Conservation (phyloP, 352 stramenopile genomes). For the Plasmopara viticola region DNA sequence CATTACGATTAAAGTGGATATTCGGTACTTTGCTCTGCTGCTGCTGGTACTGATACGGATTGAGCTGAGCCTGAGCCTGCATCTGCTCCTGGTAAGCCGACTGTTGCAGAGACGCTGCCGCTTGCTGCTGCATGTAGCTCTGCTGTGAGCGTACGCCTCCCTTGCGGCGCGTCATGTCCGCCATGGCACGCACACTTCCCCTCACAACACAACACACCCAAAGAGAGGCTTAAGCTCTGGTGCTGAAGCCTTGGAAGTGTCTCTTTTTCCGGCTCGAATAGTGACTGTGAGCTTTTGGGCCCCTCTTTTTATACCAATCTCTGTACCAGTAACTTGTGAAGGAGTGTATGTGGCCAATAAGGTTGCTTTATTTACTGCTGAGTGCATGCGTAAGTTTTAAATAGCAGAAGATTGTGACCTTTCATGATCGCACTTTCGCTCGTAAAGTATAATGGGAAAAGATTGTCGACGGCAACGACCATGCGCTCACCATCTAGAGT, state of each 20-base stretch:
- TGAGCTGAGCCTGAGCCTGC: constrained; percentile 28
- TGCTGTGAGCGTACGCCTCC: constrained; percentile 40
- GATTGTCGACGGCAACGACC: constrained; percentile 11
- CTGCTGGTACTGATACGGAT: constrained; percentile 32
- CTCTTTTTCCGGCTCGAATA: constrained; percentile 13
- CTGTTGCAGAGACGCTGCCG: constrained; percentile 19
- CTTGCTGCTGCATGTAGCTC: constrained; percentile 33
- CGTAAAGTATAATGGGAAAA: constrained; percentile 19
- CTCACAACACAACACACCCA: constrained; percentile 15
- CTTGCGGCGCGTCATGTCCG: constrained; percentile 43
- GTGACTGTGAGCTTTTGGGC: constrained; percentile 16
- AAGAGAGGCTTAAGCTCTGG: constrained; percentile 2
- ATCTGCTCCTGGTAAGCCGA: constrained; percentile 37
- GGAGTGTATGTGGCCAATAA: constrained; percentile 10
- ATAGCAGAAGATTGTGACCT: constrained; percentile 13
- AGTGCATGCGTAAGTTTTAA: too few relatives aligned
- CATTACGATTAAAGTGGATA: constrained; percentile 22
- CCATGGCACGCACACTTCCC: constrained; percentile 24
- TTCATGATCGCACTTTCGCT: constrained; percentile 13
- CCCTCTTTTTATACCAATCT: background rate
- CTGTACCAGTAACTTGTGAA: constrained; percentile 11
- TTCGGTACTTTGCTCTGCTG: constrained; percentile 24
- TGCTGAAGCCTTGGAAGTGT: constrained; percentile 6
- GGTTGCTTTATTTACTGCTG: background rate
- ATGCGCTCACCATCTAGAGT: background rate